These are phyloP conservation scores for Pyrenophora tritici-repentis DNA, from an alignment of 2,329 filamentous ascomycete genomes.

Conservation along the genomic window DNA sequence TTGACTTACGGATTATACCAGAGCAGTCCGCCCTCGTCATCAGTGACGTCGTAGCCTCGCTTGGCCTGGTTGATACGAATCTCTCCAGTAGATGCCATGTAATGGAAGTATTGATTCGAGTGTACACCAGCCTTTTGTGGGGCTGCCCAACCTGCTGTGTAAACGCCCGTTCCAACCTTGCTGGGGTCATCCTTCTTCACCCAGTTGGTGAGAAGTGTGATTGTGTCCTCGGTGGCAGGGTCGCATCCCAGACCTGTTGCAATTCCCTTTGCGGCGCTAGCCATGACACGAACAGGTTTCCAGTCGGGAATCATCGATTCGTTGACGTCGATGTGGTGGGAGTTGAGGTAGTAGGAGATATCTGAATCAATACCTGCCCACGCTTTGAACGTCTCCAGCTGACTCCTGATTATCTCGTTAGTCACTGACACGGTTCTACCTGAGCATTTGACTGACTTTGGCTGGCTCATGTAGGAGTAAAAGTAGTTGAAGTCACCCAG, in stretches of 20 bases:
- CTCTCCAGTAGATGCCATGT: slow-evolving; percentile 82
- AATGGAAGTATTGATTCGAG: slow-evolving; percentile 96
- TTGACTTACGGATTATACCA: slow-evolving; percentile 79
- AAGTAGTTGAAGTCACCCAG: slow-evolving; percentile 98
- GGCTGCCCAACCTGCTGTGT: slow-evolving; percentile 93
- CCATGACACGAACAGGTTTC: slow-evolving; percentile 77
- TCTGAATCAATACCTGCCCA: slow-evolving; percentile 93
- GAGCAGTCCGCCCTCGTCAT: slow-evolving; percentile 71
- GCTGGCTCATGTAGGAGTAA: slow-evolving; percentile 93
- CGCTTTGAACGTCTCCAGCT: slow-evolving; percentile 91
- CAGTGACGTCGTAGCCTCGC: slow-evolving; percentile 92
- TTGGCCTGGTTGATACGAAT: slow-evolving; percentile 91
- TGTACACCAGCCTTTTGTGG: slow-evolving; percentile 93
- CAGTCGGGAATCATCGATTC: slow-evolving; percentile 90
- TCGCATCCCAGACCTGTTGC: slow-evolving; percentile 80
- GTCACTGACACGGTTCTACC: slow-evolving; percentile 47
- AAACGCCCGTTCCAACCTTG: slow-evolving; percentile 83
- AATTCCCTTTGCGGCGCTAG: slow-evolving; percentile 76
- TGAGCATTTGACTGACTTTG: slow-evolving; percentile 51
- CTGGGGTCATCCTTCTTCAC: slow-evolving; percentile 69
- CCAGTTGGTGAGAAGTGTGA: slow-evolving; percentile 89
- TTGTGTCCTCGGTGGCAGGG: slow-evolving; percentile 86
- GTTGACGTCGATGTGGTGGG: slow-evolving; percentile 89
- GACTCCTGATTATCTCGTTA: slow-evolving; percentile 80
- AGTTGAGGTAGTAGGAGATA: slow-evolving; percentile 96